These are phyloP conservation scores for Eutypa lata DNA, from an alignment of 2,329 filamentous ascomycete species.

Conservation along the genomic window DNA sequence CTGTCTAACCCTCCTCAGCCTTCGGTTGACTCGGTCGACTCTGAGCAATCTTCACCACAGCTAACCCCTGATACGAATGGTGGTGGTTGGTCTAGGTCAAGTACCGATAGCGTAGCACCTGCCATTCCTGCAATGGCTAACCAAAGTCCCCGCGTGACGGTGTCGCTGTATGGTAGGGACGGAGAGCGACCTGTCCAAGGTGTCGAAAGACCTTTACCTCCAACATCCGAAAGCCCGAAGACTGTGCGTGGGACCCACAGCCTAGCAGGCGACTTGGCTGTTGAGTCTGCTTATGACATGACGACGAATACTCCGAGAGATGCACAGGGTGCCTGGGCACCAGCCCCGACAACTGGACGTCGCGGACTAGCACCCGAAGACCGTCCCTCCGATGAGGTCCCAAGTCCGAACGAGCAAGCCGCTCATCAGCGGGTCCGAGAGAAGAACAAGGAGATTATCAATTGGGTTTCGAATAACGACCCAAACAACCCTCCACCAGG, in stretches of 20 bases:
- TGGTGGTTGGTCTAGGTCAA: conserved; percentile 45
- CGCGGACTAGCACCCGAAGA: conserved; percentile 45
- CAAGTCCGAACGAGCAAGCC: conserved; percentile 49
- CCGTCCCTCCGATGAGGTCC: conserved; percentile 40
- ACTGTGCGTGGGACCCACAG: conserved; percentile 32
- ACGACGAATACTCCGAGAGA: conserved; percentile 32
- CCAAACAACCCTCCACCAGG: conserved; percentile 7
- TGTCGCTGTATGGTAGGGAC: conserved; percentile 53
- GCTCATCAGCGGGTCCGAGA: conserved; percentile 39
- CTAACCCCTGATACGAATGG: conserved; percentile 49
- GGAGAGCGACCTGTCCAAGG: conserved; percentile 31
- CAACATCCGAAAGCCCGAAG: conserved; percentile 31
- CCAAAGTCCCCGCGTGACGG: conserved; percentile 53
- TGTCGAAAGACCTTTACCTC: conserved; percentile 36
- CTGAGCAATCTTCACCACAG: conserved; percentile 32
- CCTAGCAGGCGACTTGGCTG: conserved; percentile 36
- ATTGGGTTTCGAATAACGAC: conserved; percentile 39
- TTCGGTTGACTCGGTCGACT: conserved; percentile 26
- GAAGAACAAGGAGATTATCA: conserved; percentile 47
- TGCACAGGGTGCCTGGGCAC: conserved; percentile 39
- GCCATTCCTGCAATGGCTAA: conserved; percentile 38
- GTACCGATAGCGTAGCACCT: conserved; percentile 40
- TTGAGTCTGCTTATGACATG: conserved; percentile 15
- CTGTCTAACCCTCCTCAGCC: conserved; percentile 38
- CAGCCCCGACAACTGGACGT: conserved; percentile 36